A percentile compares a stretch with the other conserved stretches of the same genome.
Evolutionary conservation across 805 yeast species (phyloP).

Genomic region (Saturnispora ahearnii): DNA sequence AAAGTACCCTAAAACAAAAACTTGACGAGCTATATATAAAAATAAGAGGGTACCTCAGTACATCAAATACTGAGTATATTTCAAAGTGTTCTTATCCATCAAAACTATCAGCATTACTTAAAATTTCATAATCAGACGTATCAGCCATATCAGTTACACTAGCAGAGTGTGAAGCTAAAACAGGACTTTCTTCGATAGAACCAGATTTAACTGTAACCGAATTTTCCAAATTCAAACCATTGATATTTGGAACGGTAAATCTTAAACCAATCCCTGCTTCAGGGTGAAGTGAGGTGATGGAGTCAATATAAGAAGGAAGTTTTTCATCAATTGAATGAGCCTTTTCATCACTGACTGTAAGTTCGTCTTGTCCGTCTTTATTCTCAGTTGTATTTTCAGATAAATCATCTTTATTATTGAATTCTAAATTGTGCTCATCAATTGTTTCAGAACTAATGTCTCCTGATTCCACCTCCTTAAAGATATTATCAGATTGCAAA

Average conservation of each 20-base stretch:
- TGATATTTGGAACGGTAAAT: background rate
- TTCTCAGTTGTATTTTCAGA: background rate
- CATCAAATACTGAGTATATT: background rate
- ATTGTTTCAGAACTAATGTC: background rate
- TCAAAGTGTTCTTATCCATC: background rate
- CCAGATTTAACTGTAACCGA: background rate
- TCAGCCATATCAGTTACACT: background rate
- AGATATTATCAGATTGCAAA: background rate
- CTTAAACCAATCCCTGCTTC: background rate
- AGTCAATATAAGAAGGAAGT: background rate
- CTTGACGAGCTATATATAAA: background rate
- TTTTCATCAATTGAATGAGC: background rate
- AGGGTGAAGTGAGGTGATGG: background rate
- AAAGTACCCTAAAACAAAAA: background rate
- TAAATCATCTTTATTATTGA: background rate
- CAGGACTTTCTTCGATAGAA: background rate
- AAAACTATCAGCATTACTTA: background rate
- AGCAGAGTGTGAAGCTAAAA: background rate
- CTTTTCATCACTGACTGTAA: background rate
- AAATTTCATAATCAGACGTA: conserved; percentile 6
- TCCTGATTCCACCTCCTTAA: background rate
- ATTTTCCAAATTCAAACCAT: background rate
- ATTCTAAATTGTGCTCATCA: no score
- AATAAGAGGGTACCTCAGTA: background rate
- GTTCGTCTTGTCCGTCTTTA: background rate